Conservation (phyloP, 148 eudicot genomes). For the Fagopyrum esculentum region DNA sequence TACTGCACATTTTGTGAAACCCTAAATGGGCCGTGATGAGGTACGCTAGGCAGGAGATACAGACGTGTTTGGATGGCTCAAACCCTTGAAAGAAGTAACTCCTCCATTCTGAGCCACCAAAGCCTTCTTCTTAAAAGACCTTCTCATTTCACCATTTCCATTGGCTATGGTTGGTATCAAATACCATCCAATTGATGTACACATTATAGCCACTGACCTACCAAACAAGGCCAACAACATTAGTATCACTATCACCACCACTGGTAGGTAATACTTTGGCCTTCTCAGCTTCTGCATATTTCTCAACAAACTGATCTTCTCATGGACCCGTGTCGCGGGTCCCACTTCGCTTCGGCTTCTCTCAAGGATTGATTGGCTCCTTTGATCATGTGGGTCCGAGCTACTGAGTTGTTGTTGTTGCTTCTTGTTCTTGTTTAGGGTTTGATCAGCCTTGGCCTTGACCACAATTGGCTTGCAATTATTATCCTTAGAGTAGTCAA, state of each 20-base stretch:
- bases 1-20: too few relatives aligned
- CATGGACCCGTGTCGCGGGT: not conserved
- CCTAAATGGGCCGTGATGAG: too few relatives aligned
- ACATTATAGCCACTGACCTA: conserved; percentile 30
- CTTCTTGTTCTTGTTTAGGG: not conserved
- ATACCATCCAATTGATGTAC: conserved; percentile 40
- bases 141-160: not conserved
- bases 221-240: conserved; percentile 23
- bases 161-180: conserved; percentile 20
- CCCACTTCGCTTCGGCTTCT: conserved; percentile 9
- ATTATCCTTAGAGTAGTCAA: conserved; percentile 15
- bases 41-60: not conserved
- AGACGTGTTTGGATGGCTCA: not conserved
- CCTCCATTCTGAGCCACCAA: conserved; percentile 11
- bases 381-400: not conserved
- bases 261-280: conserved; percentile 14
- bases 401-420: not conserved
- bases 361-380: not conserved
- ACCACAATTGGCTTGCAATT: conserved; percentile 18
- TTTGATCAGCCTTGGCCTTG: conserved; percentile 2
- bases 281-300: conserved; percentile 9
- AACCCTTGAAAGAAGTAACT: conserved; percentile 3
- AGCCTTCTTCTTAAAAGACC: conserved; percentile 21
- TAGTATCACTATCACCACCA: conserved; percentile 20
- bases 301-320: not conserved